Base-by-base conservation (phyloP, 371 early-diverging fungal genomes). In the Syncephalastrum racemosum region DNA sequence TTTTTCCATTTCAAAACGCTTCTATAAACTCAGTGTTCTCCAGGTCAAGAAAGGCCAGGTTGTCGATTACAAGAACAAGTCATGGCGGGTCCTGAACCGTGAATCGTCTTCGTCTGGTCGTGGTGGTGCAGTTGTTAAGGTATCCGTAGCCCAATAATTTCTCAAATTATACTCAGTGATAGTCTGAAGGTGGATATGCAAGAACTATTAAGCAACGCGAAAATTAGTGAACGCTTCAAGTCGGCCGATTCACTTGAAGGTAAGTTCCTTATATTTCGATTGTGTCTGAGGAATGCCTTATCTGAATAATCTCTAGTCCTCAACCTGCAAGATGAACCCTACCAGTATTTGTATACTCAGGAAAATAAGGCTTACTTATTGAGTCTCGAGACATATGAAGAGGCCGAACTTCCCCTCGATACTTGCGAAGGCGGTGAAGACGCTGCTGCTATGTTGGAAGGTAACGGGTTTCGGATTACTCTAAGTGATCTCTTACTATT, bases 261-360 rank as follows among this genome's bases (percentile, higher is more conserved):
- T 82, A 67, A 54, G 23, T n/a, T n/a, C n/a, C 16, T n/a, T 31
- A 15, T 43, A 25, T 18, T 44, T 15, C 18, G 12, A 2, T 50
- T 19, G 6, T 44, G 1, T 22, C 41, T 45, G 0, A n/a, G 10
- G 15, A 15, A 45, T 45, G 14, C 0, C 1, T 7, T 45, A 24
- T 6, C n/a, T n/a, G 24, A 25, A 6, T 2, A 22, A 2, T 16
- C 16, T 44, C 22, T 43, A 81, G 81, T 77, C 14, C 67, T 77
- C 60, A 86, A 87, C 36, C 62, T 94, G 54, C 76, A 82, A 10
- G 82, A 83, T 42, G 81, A 83, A 59, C 53, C 71, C 23, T 85
- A 83, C 67, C 89, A 90, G 70, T 90, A 79, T 56, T 68, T 94
- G 36, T 94, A 94, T 64, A 64, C 69, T 16, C 84, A 75, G 46